A percentile compares a stretch with the other conserved stretches of the same genome.
Evolutionary conservation across 2,329 filamentous ascomycete species (phyloP).

Genomic region (Diaporthe capsici): DNA sequence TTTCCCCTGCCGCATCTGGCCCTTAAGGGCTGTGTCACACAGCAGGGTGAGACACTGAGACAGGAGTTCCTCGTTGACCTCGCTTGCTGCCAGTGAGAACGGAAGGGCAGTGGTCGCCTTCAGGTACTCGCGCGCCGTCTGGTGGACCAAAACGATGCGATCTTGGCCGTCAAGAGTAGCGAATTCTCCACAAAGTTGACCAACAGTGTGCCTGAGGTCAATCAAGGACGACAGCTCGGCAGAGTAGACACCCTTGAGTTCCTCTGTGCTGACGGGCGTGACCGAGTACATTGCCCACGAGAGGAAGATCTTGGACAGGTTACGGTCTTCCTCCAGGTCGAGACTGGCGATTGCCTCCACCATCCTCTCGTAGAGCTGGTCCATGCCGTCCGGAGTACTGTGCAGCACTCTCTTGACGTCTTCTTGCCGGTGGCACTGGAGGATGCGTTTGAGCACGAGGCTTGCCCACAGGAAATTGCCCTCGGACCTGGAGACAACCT

Average conservation of each 20-base stretch:
- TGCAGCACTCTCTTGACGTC: slow-evolving; percentile 42
- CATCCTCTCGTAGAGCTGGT: slow-evolving; percentile 44
- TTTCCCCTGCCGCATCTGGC: not conserved
- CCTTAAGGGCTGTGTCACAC: not conserved
- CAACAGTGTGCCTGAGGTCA: slow-evolving; percentile 43
- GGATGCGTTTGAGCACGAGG: slow-evolving; percentile 42
- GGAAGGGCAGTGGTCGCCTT: not conserved
- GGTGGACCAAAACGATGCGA: slow-evolving; percentile 38
- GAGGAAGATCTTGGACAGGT: slow-evolving; percentile 41
- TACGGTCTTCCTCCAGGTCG: slow-evolving; percentile 37
- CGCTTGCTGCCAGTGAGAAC: not conserved
- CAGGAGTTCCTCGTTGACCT: slow-evolving; percentile 25
- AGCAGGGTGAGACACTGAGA: slow-evolving; percentile 5
- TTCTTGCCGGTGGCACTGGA: slow-evolving; percentile 43
- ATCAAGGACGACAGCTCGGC: slow-evolving; percentile 39
- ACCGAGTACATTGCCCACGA: slow-evolving; percentile 45
- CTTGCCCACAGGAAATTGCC: slow-evolving; percentile 45
- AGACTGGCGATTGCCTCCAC: slow-evolving; percentile 36
- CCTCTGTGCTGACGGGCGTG: slow-evolving; percentile 42
- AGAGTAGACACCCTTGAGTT: slow-evolving; percentile 39
- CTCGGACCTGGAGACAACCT: slow-evolving; percentile 41
- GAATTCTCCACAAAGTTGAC: slow-evolving; percentile 44
- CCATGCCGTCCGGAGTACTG: slow-evolving; percentile 44
- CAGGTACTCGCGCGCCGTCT: slow-evolving; percentile 18
- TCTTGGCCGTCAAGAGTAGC: slow-evolving; percentile 41